Evolutionary conservation across 352 stramenopile genomes (phyloP), one percentile per base, ranked within the genome.

Genomic region (Globisporangium acanthophoron): DNA sequence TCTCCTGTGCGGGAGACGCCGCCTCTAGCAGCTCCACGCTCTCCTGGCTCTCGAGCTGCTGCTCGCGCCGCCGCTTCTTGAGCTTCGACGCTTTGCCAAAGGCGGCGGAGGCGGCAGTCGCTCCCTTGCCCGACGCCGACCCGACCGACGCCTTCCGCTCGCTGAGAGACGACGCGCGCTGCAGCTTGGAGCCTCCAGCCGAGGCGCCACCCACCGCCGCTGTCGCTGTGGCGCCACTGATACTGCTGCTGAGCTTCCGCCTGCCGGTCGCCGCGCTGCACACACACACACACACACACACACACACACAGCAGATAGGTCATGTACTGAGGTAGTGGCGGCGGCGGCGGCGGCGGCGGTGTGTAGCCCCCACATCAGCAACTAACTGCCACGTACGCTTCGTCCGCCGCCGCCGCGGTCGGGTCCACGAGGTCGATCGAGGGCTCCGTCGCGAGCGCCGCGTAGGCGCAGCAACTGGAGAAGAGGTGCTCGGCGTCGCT

Each of bases 401-500:
- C 61, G 13, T 67, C 56, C 7, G 24, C 37, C 15, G 27, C 56
- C 16, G 24, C 37, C 11, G 27, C 35, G 3, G 61, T 52, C 1
- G 77, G 75, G 33, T 91, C 75, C 43, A 80, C 66, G n/a, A 87
- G 70, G 5, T 85, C 70, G 12, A 80, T 62, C 18, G 67, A 73
- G 3, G 80, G 82, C 48, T 88, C 80, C 18, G 56, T 58, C 1
- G 69, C 80, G 31, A 90, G 70, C 21, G 61, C 76, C 4, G 64
- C 37, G 55, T 92, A 92, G 50, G 74, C 78, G 60, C 82, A 90
- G 63, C 70, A 92, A 65, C 60, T 78, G 5, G 81, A 89, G 59
- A 94, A 94, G 31, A 94, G 66, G 59, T 91, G 79, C 61, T 94
- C 85, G 16, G 75, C 61, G 47, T 90, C 79, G 5, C 70, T 76